Percentiles rank a stretch among this genome's conserved stretches.
Evolutionary conservation across 1,284 basidiomycete species (phyloP).

Genomic region (Mycena sp.): DNA sequence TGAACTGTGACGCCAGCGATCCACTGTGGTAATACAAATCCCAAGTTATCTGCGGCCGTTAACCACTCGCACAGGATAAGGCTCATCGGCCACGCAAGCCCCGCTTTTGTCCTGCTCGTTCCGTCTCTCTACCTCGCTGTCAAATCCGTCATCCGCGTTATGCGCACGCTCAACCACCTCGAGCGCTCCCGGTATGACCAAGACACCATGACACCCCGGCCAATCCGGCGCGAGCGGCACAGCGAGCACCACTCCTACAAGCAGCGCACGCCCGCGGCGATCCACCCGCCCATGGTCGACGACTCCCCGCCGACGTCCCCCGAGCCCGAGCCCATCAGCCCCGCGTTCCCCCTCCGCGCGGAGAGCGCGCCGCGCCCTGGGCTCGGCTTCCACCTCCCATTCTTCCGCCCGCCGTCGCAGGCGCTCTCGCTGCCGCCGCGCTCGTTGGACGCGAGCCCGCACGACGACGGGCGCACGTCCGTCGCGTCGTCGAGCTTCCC

Average conservation of each 20-base stretch:
- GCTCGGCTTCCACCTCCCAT: constrained; percentile 14
- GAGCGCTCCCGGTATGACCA: too few relatives aligned
- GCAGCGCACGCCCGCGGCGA: too few relatives aligned
- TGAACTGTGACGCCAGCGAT: constrained; percentile 64
- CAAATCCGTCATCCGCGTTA: constrained; percentile 49
- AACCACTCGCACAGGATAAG: constrained; percentile 57
- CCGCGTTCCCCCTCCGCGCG: background rate
- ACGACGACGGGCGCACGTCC: background rate
- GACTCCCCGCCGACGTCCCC: background rate
- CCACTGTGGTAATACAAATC: constrained; percentile 58
- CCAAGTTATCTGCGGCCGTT: background rate
- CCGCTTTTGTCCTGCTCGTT: too few relatives aligned
- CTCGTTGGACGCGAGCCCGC: background rate
- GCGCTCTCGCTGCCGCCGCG: background rate
- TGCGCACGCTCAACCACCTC: constrained; percentile 47
- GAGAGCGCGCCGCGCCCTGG: background rate
- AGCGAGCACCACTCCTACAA: constrained; percentile 6
- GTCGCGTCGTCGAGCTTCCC: constrained; percentile 23
- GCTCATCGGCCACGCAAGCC: constrained; percentile 64
- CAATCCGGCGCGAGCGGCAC: constrained; percentile 17
- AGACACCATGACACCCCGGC: constrained; percentile 11
- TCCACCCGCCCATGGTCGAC: too few relatives aligned
- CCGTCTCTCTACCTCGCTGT: constrained; percentile 60
- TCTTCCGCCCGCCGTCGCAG: constrained; percentile 8
- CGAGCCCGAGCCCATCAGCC: background rate